Conservation (phyloP, 1,284 basidiomycete genomes). For the Malassezia cuniculi region DNA sequence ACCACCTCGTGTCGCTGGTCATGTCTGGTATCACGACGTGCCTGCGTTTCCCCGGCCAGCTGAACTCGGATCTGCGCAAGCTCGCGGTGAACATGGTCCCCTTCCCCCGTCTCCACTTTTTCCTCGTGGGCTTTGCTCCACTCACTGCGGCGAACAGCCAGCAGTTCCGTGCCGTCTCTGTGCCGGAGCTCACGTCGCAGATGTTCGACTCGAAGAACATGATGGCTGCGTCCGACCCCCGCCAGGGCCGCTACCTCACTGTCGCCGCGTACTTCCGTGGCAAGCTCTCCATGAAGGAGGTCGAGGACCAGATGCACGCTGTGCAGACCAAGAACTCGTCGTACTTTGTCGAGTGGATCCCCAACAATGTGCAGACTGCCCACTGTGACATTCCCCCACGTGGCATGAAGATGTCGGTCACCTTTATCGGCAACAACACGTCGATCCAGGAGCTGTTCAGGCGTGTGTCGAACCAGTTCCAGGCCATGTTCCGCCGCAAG, state of each 20-base stretch:
- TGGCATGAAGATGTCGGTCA: slow-evolving; percentile 53
- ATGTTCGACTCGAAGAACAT: slow-evolving; percentile 87
- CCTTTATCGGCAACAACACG: slow-evolving; percentile 89
- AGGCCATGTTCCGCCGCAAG: slow-evolving; percentile 96
- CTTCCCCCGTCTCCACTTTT: slow-evolving; percentile 98
- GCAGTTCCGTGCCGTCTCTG: slow-evolving; percentile 84
- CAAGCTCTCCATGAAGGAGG: slow-evolving; percentile 96
- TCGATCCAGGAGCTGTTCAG: slow-evolving; percentile 83
- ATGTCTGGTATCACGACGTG: slow-evolving; percentile 97
- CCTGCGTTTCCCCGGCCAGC: slow-evolving; percentile 89
- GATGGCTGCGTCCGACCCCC: slow-evolving; percentile 73
- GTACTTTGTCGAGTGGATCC: slow-evolving; percentile 98
- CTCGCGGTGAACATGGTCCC: slow-evolving; percentile 94
- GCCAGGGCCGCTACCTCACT: slow-evolving; percentile 71
- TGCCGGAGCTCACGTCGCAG: slow-evolving; percentile 88
- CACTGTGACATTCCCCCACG: slow-evolving; percentile 90
- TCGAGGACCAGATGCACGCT: slow-evolving; percentile 95
- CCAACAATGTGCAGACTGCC: slow-evolving; percentile 62
- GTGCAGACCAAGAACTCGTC: slow-evolving; percentile 91
- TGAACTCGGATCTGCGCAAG: slow-evolving; percentile 94
- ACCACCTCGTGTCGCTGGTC: slow-evolving; percentile 90
- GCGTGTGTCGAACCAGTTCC: slow-evolving; percentile 83
- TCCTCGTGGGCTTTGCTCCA: slow-evolving; percentile 94
- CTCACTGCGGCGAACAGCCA: slow-evolving; percentile 79
- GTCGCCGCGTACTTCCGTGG: slow-evolving; percentile 94